Evolutionary conservation across 2,329 filamentous ascomycete species (phyloP).

Genomic region (Cladosporium colombiae): DNA sequence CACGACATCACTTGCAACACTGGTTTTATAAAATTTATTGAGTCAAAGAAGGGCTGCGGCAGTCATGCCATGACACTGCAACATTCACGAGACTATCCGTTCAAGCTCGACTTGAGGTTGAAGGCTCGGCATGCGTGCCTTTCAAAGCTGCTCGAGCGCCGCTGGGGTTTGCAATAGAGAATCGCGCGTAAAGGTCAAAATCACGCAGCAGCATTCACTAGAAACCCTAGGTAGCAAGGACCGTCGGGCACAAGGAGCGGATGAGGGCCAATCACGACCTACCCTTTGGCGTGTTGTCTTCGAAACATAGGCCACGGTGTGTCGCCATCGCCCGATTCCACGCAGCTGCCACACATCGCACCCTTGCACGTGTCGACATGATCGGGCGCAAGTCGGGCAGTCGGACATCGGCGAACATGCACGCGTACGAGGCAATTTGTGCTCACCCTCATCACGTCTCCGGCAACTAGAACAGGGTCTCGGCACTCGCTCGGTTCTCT

Average conservation of each 20-base stretch:
- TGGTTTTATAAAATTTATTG: background rate
- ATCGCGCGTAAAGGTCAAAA: background rate
- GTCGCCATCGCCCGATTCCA: background rate
- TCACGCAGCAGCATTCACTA: background rate
- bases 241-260: background rate
- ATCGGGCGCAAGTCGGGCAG: background rate
- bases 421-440: background rate
- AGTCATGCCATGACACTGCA: background rate
- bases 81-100: background rate
- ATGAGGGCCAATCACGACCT: background rate
- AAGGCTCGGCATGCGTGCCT: background rate
- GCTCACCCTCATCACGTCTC: background rate
- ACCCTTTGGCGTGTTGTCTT: background rate
- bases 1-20: background rate
- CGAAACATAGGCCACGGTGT: background rate
- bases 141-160: background rate
- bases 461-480: background rate
- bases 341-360: background rate
- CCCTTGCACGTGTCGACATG: background rate
- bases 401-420: background rate
- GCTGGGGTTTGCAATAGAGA: background rate
- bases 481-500: slow-evolving; percentile 6
- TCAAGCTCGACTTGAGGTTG: background rate
- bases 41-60: background rate
- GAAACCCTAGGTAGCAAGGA: background rate